Evolutionary conservation across 352 stramenopile species (phyloP), one percentile per base, ranked within the genome.

Genomic region (Pythium insidiosum): DNA sequence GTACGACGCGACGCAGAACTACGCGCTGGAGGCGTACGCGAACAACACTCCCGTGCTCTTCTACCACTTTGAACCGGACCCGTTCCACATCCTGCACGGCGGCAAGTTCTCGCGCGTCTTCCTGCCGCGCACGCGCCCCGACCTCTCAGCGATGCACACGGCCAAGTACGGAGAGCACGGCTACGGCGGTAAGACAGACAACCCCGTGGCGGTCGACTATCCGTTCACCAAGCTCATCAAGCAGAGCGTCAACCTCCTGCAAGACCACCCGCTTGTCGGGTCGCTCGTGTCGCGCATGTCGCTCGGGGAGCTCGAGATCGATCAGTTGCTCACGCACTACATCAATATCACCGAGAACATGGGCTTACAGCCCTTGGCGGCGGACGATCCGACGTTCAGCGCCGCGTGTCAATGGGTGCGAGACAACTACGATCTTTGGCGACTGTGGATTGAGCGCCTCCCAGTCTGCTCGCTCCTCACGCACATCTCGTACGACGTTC

Each of bases 141-240:
- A n/a, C n/a, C n/a, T n/a, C n/a, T n/a, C n/a, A n/a, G n/a, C n/a
- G n/a, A n/a, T n/a, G n/a, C n/a, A n/a, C n/a, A n/a, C 68, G 2
- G 47, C 22, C 10, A 54, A n/a, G 1, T 81, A 73, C 43, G 68
- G 71, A 3, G 68, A 84, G 40, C 50, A 72, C 33, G 68, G 71
- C 0, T 71, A 69, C 36, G 69, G 69, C 1, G 44, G 54, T 38
- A 25, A 47, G n/a, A 78, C 65, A 0, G 47, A 55, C 24, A 81
- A 81, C 26, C 56, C 54, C 0, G 55, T 81, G 3, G 21, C 40
- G 1, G 54, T 68, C 6, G 68, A 81, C 47, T 79, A 61, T 25
- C 53, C 58, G 0, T 29, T 30, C 1, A 53, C 42, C 0, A 45
- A 24, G 13, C 47, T 83, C 7, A 55, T 35, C 24, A 67, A 70